Base-by-base conservation (phyloP, 352 stramenopile species). In the Phytophthora fragariae region DNA sequence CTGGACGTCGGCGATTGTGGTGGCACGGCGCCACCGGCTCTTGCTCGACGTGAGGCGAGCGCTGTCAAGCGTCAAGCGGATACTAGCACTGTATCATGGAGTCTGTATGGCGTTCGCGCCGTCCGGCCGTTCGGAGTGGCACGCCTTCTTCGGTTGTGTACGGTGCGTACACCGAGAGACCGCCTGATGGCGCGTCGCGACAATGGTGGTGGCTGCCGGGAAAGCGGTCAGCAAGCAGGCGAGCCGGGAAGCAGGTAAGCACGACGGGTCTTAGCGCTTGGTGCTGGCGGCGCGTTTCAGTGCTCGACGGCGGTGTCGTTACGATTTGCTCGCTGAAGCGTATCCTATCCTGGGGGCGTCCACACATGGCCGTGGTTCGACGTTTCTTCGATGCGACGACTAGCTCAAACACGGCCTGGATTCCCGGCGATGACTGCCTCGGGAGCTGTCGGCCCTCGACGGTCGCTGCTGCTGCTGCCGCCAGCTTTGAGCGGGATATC, bases 331-430 rank as follows among this genome's bases (percentile, higher is more conserved):
- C 35, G 35, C 35, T 41, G 35, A 41, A 12, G 35, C 35, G 35
- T 41, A 27, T 27, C 24, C 24, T 27, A 47, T 47, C 39, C 39
- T 47, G 39, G 10, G 39, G 41, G 41, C 17, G 41, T 50, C 15
- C 41, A n/a, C 41, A 50, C 37, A 44, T 27, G 24, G 24, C 24
- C 24, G 24, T 1, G 24, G 24, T 27, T 27, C 24, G 24, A 27
- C 60, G 60, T 19, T 62, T 59, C 29, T 24, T 69, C 66, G 50
- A 68, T 41, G 35, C 61, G 39, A 75, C 66, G 59, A 73, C 58
- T 62, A 72, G 57, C 24, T 61, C 15, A 72, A 65, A 44, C 5
- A 15, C 37, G 35, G 21, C 9, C 14, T 21, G 11, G 35, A 63
- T 24, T 8, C 5, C 41, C 4, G 2, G 7, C 41, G 62, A 59